A percentile compares a stretch with the other conserved stretches of the same genome.
These are phyloP conservation scores for Vigna hirtella DNA, from an alignment of 306 rosid species.

Conservation along the genomic window DNA sequence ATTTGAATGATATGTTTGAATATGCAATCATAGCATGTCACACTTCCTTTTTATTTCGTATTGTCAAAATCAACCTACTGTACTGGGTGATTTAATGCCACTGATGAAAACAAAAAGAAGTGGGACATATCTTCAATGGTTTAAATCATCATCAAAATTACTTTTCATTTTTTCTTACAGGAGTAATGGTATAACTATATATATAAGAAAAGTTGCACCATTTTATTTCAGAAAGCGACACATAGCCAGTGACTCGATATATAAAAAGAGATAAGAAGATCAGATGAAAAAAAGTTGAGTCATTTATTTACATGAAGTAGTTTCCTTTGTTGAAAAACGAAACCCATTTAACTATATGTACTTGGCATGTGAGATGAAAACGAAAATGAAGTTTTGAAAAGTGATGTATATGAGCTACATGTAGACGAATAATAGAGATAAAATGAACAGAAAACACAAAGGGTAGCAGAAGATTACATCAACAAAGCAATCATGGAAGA, in stretches of 20 bases:
- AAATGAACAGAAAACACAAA: neutral
- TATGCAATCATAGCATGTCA: too few relatives aligned
- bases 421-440: neutral
- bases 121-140: too few relatives aligned
- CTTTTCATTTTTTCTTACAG: too few relatives aligned
- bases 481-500: slow-evolving; percentile 86
- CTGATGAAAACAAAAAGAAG: too few relatives aligned
- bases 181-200: neutral
- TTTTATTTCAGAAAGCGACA: too few relatives aligned
- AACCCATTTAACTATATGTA: neutral
- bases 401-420: neutral
- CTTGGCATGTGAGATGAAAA: neutral
- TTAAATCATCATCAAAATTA: too few relatives aligned
- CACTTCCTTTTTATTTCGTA: too few relatives aligned
- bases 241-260: neutral
- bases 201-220: neutral
- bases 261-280: neutral
- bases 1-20: too few relatives aligned
- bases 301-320: neutral
- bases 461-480: slow-evolving; percentile 51
- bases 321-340: neutral
- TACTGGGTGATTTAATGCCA: neutral
- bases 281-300: neutral
- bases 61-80: neutral
- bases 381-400: neutral